These are phyloP conservation scores for Zymoseptoria ardabiliae DNA, from an alignment of 2,329 filamentous ascomycete genomes.

Conservation along the genomic window DNA sequence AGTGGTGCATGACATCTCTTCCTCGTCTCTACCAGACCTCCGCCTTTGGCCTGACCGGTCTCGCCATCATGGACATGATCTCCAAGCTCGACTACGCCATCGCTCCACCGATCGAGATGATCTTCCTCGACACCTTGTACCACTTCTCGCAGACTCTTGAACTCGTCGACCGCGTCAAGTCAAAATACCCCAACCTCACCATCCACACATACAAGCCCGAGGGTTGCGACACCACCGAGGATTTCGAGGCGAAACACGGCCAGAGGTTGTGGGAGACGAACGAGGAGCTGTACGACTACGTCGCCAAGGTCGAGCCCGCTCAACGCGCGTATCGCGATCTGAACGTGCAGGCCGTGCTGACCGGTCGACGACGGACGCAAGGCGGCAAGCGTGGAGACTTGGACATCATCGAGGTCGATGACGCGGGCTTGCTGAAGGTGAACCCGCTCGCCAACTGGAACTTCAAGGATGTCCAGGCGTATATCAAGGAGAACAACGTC, in stretches of 20 bases:
- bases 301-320: conserved; percentile 95
- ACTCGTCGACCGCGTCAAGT: conserved; percentile 59
- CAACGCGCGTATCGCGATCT: conserved; percentile 84
- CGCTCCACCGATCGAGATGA: conserved; percentile 46
- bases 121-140: conserved; percentile 49
- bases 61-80: conserved; percentile 57
- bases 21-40: conserved; percentile 65
- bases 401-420: conserved; percentile 87
- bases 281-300: conserved; percentile 88
- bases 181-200: conserved; percentile 67
- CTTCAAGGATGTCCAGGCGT: conserved; percentile 81
- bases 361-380: conserved; percentile 83
- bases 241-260: conserved; percentile 80
- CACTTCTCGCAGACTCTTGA: conserved; percentile 46
- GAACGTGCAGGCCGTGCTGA: conserved; percentile 82
- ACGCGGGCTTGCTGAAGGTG: conserved; percentile 89
- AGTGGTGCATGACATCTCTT: conserved; percentile 85
- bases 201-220: conserved; percentile 88
- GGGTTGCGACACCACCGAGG: conserved; percentile 60
- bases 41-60: conserved; percentile 45
- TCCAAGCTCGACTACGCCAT: conserved; percentile 61
- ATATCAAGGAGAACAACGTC: conserved; percentile 77
- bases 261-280: conserved; percentile 76
- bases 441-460: conserved; percentile 94
- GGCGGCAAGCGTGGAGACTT: conserved; percentile 86